Percentiles rank a stretch among this genome's conserved stretches.
Conservation (phyloP, 345 rosid genomes). For the Isatis tinctoria region DNA sequence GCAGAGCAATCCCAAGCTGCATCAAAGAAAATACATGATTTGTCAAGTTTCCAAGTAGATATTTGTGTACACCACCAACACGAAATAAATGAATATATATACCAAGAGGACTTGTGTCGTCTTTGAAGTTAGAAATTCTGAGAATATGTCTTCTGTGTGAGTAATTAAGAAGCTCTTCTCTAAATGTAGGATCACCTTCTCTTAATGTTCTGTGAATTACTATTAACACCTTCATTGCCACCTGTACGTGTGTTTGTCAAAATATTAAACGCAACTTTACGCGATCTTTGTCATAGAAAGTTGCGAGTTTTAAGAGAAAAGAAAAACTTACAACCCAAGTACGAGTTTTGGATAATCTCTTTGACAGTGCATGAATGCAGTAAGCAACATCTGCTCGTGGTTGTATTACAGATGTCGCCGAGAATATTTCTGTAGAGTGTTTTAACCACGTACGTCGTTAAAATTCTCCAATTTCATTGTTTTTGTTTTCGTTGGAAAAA, state of each 20-base stretch:
- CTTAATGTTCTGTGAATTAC: constrained; percentile 95
- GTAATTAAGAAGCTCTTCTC: constrained; percentile 80
- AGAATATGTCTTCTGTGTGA: constrained; percentile 74
- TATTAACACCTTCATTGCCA: constrained; percentile 82
- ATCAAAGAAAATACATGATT: background rate
- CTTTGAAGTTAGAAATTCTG: constrained; percentile 90
- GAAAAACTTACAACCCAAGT: constrained; percentile 65
- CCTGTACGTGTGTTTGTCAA: constrained; percentile 38
- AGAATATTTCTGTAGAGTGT: constrained; percentile 54
- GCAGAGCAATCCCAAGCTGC: constrained; percentile 99
- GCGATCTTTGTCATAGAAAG: background rate
- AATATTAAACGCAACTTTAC: background rate
- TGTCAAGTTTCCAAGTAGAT: background rate
- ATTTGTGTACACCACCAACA: too few species aligned
- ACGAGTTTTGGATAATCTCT: constrained; percentile 77
- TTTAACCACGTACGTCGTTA: background rate
- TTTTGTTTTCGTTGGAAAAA: background rate
- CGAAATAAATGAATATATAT: too few species aligned
- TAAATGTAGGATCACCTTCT: constrained; percentile 93
- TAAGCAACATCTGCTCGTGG: constrained; percentile 96
- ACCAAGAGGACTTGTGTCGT: constrained; percentile 86
- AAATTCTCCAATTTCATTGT: background rate
- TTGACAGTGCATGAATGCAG: constrained; percentile 82
- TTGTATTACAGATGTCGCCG: constrained; percentile 79
- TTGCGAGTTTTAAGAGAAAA: background rate